These are phyloP conservation scores for Exobasidium cylindrosporum DNA, from an alignment of 1,284 basidiomycete species.

Conservation along the genomic window DNA sequence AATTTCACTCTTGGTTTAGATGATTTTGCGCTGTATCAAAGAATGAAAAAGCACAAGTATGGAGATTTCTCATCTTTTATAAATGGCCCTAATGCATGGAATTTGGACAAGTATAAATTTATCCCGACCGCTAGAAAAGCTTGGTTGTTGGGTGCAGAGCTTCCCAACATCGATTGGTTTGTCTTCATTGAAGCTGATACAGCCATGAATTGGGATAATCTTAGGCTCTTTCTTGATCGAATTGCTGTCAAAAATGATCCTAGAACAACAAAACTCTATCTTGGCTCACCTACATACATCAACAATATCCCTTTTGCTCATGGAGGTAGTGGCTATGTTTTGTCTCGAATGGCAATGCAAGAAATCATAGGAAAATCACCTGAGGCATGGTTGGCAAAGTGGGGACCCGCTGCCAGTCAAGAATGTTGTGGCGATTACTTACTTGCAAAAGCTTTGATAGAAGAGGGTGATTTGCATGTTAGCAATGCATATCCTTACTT, in stretches of 20 bases:
- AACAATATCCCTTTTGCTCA: neutral
- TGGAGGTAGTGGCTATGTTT: neutral
- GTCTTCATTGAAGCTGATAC: neutral
- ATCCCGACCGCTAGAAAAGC: neutral
- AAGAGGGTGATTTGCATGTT: neutral
- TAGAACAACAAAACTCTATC: neutral
- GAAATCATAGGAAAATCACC: neutral
- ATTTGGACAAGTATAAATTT: slow-evolving; percentile 1
- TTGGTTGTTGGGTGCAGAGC: neutral
- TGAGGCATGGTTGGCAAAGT: neutral
- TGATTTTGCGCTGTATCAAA: neutral
- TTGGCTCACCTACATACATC: neutral
- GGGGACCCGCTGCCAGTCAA: neutral
- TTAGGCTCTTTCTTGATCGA: neutral
- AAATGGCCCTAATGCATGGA: neutral
- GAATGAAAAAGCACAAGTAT: neutral
- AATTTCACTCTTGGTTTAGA: neutral
- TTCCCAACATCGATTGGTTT: neutral
- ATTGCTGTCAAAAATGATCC: neutral
- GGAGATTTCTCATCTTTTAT: no score
- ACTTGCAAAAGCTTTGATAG: neutral
- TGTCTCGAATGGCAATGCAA: neutral
- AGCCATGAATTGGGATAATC: neutral
- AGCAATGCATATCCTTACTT: neutral
- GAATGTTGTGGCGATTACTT: slow-evolving; percentile 1